Conservation (phyloP, 441 rosid genomes). For the Pelargonium fulgidum region DNA sequence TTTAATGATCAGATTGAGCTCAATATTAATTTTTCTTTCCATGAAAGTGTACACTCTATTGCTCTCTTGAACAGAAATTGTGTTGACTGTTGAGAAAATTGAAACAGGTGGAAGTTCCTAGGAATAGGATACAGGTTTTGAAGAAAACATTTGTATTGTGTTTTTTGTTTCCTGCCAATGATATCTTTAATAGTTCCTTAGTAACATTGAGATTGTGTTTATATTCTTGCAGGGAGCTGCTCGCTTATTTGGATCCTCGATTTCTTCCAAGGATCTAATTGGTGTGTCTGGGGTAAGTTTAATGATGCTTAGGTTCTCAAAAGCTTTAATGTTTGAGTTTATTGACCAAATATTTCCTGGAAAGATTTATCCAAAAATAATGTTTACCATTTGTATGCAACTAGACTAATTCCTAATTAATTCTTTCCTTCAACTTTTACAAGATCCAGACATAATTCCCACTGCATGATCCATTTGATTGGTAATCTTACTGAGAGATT, state of each 20-base stretch:
- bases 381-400: no score
- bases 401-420: no score
- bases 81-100: background rate
- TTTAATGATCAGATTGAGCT: background rate
- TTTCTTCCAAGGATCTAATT: conserved; percentile 69
- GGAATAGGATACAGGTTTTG: background rate
- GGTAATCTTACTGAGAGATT: no score
- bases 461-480: no score
- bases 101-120: background rate
- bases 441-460: no score
- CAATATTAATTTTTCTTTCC: background rate
- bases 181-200: background rate
- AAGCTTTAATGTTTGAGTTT: background rate
- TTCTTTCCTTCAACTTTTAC: no score
- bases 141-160: background rate
- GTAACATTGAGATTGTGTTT: background rate
- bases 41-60: background rate
- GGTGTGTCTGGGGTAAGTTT: conserved; percentile 80
- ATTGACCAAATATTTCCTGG: background rate
- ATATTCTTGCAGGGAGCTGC: conserved; percentile 76
- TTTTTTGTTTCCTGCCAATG: background rate
- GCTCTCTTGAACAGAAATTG: background rate
- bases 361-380: background rate
- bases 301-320: conserved; percentile 12
- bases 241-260: conserved; percentile 82